These are phyloP conservation scores for Pogostemon cablin DNA, from an alignment of 257 asterid genomes.

Conservation along the genomic window DNA sequence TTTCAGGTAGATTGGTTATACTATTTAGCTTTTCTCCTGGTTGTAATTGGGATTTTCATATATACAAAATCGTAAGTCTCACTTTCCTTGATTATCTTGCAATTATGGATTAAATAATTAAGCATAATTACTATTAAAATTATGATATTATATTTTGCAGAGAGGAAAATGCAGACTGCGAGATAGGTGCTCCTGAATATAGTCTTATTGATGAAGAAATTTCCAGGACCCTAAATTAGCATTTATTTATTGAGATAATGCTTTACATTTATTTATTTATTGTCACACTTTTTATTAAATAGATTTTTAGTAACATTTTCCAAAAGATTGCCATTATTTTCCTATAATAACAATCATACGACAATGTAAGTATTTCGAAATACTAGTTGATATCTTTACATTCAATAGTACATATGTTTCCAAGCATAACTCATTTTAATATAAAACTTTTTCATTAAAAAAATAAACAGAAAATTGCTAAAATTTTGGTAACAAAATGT, in stretches of 20 bases:
- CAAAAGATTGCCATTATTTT: too few relatives aligned
- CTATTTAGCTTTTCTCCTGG: slow-evolving; percentile 59
- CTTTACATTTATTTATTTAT: too few relatives aligned
- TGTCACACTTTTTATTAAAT: too few relatives aligned
- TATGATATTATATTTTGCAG: slow-evolving; percentile 32
- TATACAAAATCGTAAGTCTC: slow-evolving; percentile 57
- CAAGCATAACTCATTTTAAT: too few relatives aligned
- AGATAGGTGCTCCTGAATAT: slow-evolving; percentile 28
- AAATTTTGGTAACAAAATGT: too few relatives aligned
- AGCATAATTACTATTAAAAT: not conserved
- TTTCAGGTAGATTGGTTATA: slow-evolving; percentile 79
- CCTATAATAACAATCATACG: too few relatives aligned
- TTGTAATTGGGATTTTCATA: slow-evolving; percentile 57
- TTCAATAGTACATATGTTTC: too few relatives aligned
- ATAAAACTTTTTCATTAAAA: too few relatives aligned
- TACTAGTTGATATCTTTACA: too few relatives aligned
- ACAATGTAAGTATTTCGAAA: too few relatives aligned
- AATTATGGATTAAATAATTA: not conserved
- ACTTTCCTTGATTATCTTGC: not conserved
- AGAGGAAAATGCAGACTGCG: slow-evolving; percentile 31
- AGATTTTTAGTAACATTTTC: too few relatives aligned
- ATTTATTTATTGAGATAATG: not conserved
- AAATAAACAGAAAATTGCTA: too few relatives aligned
- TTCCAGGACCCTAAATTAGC: slow-evolving; percentile 13
- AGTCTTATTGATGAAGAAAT: slow-evolving; percentile 50